Base-by-base conservation (phyloP, 495 filamentous ascomycete genomes). In the Apodospora peruviana region DNA sequence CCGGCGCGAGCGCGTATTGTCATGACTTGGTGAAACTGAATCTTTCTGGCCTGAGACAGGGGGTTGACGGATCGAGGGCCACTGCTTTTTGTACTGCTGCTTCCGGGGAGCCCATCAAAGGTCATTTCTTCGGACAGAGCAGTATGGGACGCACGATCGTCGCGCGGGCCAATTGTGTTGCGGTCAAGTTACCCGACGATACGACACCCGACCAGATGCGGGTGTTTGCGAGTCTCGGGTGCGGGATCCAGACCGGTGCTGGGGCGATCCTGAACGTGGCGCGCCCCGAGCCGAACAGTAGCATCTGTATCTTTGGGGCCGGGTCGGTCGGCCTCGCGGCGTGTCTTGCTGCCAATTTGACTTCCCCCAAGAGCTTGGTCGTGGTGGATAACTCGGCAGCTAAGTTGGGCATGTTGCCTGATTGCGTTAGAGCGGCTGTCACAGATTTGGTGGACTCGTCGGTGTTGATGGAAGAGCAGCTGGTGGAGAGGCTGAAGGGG, bases 241-340 rank as follows among this genome's bases (percentile, higher is more conserved):
- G 51, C 27, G 51, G 51, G 22, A 49, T 54, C 14, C 51, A 54
- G 46, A 54, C 51, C 0, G 51, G 51, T 10, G 46, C 45, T 12
- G 51, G 51, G 7, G 46, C 45, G 3, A 25, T 54, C 2, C 20
- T 48, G 0, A 54, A 54, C 34, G 45, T 54, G 4, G 51, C 51
- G 11, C 41, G 16, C 4, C 51, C 51, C 5, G 10, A 20, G 9
- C 16, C 20, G 8, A 34, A 34, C 16, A 54, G 46, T 18, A 44
- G 34, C 12, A 45, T 54, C 9, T 36, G 32, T 16, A 45, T 54
- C 23, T 54, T 54, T 39, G 51, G 51, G 1, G 51, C 51, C 1
- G 51, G 51, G 22, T 43, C 45, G 18, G 51, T 54, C 5, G 51
- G 51, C 34, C 22, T 54, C 24, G 40, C 51, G 10, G 51, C 51